A percentile compares a stretch with the other conserved stretches of the same genome.
Evolutionary conservation across 139 green algal genomes (phyloP).

Genomic region (Chlorella ohadii): DNA sequence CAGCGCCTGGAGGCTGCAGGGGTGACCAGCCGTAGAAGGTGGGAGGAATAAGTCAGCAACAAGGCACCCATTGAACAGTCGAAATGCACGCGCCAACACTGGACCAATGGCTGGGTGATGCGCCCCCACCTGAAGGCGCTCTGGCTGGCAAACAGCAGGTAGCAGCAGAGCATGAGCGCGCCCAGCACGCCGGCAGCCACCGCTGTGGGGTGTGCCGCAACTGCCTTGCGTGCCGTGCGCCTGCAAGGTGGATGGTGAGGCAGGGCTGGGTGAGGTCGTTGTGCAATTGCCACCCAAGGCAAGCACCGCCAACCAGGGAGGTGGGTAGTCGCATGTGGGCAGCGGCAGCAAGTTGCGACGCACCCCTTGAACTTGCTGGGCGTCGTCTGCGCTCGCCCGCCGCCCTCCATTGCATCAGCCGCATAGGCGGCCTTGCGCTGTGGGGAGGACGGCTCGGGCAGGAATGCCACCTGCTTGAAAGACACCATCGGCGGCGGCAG

Average conservation of each 20-base stretch:
- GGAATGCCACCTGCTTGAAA: too few relatives aligned
- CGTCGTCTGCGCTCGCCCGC: neutral
- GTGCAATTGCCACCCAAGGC: neutral
- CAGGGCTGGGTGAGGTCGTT: neutral
- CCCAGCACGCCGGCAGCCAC: neutral
- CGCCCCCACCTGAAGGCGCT: slow-evolving; percentile 15
- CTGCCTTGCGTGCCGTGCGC: neutral
- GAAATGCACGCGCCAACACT: neutral
- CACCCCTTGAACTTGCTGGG: slow-evolving; percentile 15
- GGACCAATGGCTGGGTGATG: neutral
- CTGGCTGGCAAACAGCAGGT: neutral
- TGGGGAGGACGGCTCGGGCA: too few relatives aligned
- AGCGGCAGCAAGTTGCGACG: neutral
- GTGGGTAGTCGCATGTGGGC: neutral
- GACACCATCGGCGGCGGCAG: too few relatives aligned
- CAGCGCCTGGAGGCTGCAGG: slow-evolving; percentile 5
- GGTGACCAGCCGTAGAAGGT: neutral
- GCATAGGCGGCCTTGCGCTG: too few relatives aligned
- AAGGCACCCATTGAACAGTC: neutral
- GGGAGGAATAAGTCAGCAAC: too few relatives aligned
- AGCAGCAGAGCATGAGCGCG: neutral
- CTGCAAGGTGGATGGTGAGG: neutral
- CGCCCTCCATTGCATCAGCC: too few relatives aligned
- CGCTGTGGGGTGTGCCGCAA: neutral
- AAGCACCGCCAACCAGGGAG: neutral